Evolutionary conservation across 768 basidiomycete genomes (phyloP).

Genomic region (Stropharia rugosoannulata): DNA sequence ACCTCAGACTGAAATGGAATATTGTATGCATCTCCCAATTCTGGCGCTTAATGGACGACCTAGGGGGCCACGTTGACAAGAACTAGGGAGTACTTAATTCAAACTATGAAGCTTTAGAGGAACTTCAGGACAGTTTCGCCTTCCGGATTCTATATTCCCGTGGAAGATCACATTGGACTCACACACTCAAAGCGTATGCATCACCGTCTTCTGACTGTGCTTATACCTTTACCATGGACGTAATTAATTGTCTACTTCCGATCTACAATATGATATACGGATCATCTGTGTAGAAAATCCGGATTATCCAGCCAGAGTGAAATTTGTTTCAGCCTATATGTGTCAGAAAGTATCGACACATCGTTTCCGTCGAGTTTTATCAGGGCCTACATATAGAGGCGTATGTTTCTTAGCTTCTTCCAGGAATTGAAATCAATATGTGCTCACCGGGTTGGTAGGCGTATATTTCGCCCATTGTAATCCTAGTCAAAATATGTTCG

Average conservation of each 20-base stretch:
- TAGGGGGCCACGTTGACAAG: background rate
- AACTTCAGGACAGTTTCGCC: too few relatives aligned
- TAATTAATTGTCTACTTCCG: background rate
- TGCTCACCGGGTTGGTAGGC: slow-evolving; percentile 3
- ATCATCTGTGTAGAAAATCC: slow-evolving; percentile 5
- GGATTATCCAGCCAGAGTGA: slow-evolving; percentile 8
- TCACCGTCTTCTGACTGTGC: background rate
- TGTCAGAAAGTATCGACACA: background rate
- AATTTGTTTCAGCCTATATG: slow-evolving; percentile 6
- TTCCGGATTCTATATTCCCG: too few relatives aligned
- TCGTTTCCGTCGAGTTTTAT: slow-evolving; percentile 2
- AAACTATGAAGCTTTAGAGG: too few relatives aligned
- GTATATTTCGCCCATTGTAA: slow-evolving; percentile 9
- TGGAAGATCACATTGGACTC: too few relatives aligned
- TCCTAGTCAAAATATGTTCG: background rate
- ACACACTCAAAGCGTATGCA: too few relatives aligned
- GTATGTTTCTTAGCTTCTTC: background rate
- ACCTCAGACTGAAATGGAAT: slow-evolving; percentile 6
- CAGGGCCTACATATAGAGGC: background rate
- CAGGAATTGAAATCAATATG: background rate
- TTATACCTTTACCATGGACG: background rate
- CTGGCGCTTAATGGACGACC: background rate
- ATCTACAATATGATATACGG: too few relatives aligned
- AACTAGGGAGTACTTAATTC: too few relatives aligned
- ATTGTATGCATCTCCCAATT: too few relatives aligned